Percentiles rank a stretch among this genome's conserved stretches.
Conservation (phyloP, 192 early-diverging fungal species). For the Geranomyces variabilis region DNA sequence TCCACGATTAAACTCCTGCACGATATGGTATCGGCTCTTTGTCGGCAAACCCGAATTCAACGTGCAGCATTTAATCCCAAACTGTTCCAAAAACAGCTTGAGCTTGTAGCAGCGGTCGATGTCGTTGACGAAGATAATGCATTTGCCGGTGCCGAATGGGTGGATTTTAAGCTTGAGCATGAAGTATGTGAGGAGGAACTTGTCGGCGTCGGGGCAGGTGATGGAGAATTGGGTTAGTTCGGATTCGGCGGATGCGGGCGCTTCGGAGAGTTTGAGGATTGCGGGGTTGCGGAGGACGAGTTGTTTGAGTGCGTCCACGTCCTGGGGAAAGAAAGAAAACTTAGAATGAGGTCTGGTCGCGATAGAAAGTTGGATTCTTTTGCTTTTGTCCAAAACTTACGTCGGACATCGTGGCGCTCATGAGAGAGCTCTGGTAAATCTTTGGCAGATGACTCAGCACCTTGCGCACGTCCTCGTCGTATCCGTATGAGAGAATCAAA, state of each 20-base stretch:
- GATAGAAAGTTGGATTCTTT: neutral
- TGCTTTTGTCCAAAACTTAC: slow-evolving; percentile 38
- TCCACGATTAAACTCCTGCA: slow-evolving; percentile 96
- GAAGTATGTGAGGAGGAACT: slow-evolving; percentile 86
- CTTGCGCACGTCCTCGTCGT: slow-evolving; percentile 84
- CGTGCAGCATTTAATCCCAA: slow-evolving; percentile 86
- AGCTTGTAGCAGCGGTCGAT: slow-evolving; percentile 91
- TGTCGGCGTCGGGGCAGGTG: slow-evolving; percentile 76
- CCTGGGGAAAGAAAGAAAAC: slow-evolving; percentile 42
- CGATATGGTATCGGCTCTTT: slow-evolving; percentile 87
- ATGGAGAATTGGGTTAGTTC: slow-evolving; percentile 79
- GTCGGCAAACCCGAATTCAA: slow-evolving; percentile 95
- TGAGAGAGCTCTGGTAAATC: slow-evolving; percentile 90
- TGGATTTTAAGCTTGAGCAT: slow-evolving; percentile 81
- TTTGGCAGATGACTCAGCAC: slow-evolving; percentile 77
- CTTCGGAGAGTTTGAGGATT: slow-evolving; percentile 84
- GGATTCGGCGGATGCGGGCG: slow-evolving; percentile 32
- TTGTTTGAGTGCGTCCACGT: slow-evolving; percentile 84
- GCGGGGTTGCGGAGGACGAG: slow-evolving; percentile 85
- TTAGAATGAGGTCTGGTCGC: neutral
- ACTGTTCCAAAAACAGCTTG: slow-evolving; percentile 96
- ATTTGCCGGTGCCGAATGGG: slow-evolving; percentile 85
- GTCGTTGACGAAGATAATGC: slow-evolving; percentile 94
- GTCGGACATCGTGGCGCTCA: slow-evolving; percentile 87
- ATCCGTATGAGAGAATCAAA: slow-evolving; percentile 90